Base-by-base conservation (phyloP, 2,329 filamentous ascomycete species). In the Trichoderma sp. region DNA sequence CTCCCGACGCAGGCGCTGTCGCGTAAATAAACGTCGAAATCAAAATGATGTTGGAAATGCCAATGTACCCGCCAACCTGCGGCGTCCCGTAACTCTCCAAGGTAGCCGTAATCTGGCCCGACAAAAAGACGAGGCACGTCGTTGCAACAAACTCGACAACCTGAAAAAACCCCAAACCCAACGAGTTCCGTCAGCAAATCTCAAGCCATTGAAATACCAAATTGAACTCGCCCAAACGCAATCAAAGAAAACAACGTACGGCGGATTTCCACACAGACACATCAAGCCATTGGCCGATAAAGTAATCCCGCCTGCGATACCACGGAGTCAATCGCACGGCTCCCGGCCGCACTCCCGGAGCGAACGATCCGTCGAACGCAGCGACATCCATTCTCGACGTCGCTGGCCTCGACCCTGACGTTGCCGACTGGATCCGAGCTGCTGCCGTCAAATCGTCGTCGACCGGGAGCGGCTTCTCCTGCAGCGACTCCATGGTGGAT, bases 11-110 rank as follows among this genome's bases (percentile, higher is more conserved):
- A 0, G 83, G 80, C 5, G 79, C 81, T 15, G 82, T 81, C 9
- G 80, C 80, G 70, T 81, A 85, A 56, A 86, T 84, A 71, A 86
- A 82, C 1, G 84, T 71, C 1, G 83, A 74, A 17, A 85, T 74
- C 56, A 83, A 70, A 25, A 81, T 70, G 12, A 76, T 72, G 68
- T 79, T 84, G 67, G 76, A 76, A 42, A 83, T 73, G 15, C 78
- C 77, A 17, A 78, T 74, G 60, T 78, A 79, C 7, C 70, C 74
- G 2, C 73, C 74, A 3, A 76, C 66, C 50, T 75, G 72, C 0
- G 56, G 64, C 3, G 73, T 77, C 17, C 70, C 53, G 54, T 76
- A 78, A 57, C 70, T 75, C 8, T 71, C 63, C 19, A 79, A 70
- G 2, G 76, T 77, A 1, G 73, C 74, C 9, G 71, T 68, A 7